Evolutionary conservation across 2,329 filamentous ascomycete genomes (phyloP).

Genomic region (Coniochaeta hoffmannii): DNA sequence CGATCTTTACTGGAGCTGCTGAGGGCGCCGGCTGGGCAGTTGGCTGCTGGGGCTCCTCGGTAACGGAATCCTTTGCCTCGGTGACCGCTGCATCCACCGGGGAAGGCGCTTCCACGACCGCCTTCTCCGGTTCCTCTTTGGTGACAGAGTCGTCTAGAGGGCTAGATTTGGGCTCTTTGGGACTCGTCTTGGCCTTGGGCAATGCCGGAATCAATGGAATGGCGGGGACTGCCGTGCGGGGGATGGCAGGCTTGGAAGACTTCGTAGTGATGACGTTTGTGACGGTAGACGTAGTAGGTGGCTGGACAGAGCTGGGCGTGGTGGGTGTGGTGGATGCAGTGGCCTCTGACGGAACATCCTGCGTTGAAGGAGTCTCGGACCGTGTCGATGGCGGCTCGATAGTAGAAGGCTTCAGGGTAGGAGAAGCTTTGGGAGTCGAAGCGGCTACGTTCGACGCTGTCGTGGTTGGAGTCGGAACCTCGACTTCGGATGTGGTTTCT

Average conservation of each 20-base stretch:
- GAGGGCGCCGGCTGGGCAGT: conserved; percentile 18
- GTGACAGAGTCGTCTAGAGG: conserved; percentile 10
- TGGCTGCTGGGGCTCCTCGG: conserved; percentile 10
- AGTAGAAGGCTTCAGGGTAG: conserved; percentile 6
- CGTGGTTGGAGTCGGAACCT: conserved; percentile 8
- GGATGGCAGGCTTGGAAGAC: conserved; percentile 18
- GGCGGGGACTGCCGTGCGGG: conserved; percentile 29
- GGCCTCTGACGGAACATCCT: conserved; percentile 23
- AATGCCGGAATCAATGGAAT: conserved; percentile 39
- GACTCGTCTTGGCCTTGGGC: conserved; percentile 26
- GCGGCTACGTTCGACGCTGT: conserved; percentile 11
- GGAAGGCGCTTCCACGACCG: neutral
- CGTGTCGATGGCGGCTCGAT: conserved; percentile 11
- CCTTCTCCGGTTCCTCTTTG: conserved; percentile 7
- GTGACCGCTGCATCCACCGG: conserved; percentile 14
- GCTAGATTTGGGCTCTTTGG: conserved; percentile 21
- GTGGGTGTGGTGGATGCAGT: conserved; percentile 25
- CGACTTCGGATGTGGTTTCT: conserved; percentile 21
- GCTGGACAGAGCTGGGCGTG: conserved; percentile 24
- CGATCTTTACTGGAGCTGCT: conserved; percentile 20
- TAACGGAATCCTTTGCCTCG: conserved; percentile 3
- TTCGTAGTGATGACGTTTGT: conserved; percentile 17
- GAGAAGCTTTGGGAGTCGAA: conserved; percentile 11
- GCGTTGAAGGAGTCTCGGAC: conserved; percentile 23
- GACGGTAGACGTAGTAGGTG: conserved; percentile 14